A percentile compares a stretch with the other conserved stretches of the same genome.
phyloP scores from a whole-genome alignment of 345 rosid genomes.

The Cardamine chenopodiifolia region DNA sequence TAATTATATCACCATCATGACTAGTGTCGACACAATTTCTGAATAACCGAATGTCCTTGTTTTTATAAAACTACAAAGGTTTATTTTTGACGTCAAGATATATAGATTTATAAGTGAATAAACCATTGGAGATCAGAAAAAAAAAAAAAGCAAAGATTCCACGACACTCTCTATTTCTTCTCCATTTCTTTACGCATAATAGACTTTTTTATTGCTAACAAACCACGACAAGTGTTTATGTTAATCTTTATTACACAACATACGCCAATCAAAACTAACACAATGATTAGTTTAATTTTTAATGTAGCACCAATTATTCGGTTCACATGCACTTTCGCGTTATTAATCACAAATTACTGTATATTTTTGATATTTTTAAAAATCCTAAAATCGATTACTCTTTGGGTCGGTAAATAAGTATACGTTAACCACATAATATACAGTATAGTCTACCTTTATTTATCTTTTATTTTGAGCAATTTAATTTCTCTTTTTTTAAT shows the following conservation, averaged over 20 bases:
- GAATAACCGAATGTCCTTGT: neutral
- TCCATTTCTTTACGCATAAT: conserved; percentile 7
- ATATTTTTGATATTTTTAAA: neutral
- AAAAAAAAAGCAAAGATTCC: conserved; percentile 18
- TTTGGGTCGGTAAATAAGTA: conserved; percentile 1
- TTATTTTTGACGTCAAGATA: neutral
- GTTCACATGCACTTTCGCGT: conserved; percentile 36
- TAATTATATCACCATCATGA: neutral
- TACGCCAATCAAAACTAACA: conserved; percentile 28
- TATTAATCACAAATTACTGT: conserved; percentile 16
- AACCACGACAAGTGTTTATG: conserved; percentile 35
- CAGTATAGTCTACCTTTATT: neutral
- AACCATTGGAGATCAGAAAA: conserved; percentile 4
- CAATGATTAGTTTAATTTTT: conserved; percentile 28
- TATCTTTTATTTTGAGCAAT: neutral
- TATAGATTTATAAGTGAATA: neutral
- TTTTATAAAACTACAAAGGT: neutral
- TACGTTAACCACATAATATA: neutral
- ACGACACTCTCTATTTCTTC: conserved; percentile 38
- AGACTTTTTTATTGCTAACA: conserved; percentile 9
- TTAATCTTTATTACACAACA: conserved; percentile 26
- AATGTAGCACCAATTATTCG: conserved; percentile 38
- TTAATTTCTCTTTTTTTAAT: too few species aligned
- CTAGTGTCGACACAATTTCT: neutral
- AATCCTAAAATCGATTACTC: neutral